phyloP scores from a whole-genome alignment of 2,329 filamentous ascomycete species.

The Epicoccum nigrum region DNA sequence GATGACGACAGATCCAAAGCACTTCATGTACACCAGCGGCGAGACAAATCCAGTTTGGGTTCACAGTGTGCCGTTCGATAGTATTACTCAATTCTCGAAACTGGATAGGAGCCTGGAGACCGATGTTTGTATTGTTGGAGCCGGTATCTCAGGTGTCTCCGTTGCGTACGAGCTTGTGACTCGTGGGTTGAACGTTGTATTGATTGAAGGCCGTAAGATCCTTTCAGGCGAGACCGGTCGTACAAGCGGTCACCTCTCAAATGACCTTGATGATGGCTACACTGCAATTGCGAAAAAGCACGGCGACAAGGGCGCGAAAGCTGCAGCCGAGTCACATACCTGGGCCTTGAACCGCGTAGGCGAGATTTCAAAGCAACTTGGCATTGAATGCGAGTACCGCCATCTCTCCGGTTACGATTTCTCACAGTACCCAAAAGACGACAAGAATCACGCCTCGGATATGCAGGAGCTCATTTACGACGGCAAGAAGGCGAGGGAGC shows the following conservation, averaged over 20 bases:
- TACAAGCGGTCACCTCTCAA: constrained; percentile 62
- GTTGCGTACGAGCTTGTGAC: constrained; percentile 60
- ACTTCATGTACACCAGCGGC: constrained; percentile 57
- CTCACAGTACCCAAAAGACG: constrained; percentile 55
- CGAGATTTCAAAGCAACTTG: constrained; percentile 56
- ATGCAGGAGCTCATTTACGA: constrained; percentile 55
- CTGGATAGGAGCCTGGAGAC: constrained; percentile 54
- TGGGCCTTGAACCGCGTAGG: constrained; percentile 62
- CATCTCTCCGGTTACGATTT: constrained; percentile 57
- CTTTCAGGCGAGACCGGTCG: constrained; percentile 61
- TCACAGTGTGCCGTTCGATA: constrained; percentile 55
- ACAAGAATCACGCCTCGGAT: constrained; percentile 54
- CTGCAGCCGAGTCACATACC: constrained; percentile 60
- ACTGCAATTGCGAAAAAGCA: constrained; percentile 59
- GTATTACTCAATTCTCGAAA: constrained; percentile 53
- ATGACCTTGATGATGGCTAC: constrained; percentile 62
- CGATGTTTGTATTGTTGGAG: constrained; percentile 59
- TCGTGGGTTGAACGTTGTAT: constrained; percentile 56
- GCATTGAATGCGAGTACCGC: constrained; percentile 64
- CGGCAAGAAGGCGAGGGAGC: constrained; percentile 50
- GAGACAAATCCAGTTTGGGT: constrained; percentile 61
- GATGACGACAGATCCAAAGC: constrained; percentile 34
- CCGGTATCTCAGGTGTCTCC: constrained; percentile 60
- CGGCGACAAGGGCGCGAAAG: constrained; percentile 55
- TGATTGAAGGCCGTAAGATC: constrained; percentile 62